Evolutionary conservation across 805 yeast genomes (phyloP), one percentile per base, ranked within the genome.

Genomic region (Komagataella ulmi): DNA sequence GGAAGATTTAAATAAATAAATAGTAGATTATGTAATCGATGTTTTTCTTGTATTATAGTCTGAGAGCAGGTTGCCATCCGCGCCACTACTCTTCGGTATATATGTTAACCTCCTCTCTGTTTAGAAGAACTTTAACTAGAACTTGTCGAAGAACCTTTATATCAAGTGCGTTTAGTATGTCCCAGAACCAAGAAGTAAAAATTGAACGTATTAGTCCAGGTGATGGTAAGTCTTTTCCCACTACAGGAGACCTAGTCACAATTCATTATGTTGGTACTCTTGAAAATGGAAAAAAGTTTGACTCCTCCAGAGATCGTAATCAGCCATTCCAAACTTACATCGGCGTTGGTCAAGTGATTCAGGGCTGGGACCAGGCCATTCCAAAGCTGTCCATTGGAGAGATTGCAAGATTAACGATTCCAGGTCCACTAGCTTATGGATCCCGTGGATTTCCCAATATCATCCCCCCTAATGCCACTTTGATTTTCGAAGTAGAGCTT

Each of bases 201-300:
- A 44, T 44, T 18, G 46, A 44, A 19, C 46, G 46, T 19, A 44
- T 44, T n/a, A 44, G 63, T 49, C 65, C 67, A 67, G 89, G 97
- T 69, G 96, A 91, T 68, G 95, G 93, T 57, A 77, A 74, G 65
- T 83, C 82, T 61, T 90, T 75, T 81, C 97, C 98, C 65, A 75
- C 84, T 69, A 66, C 73, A 45, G 97, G 97, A 61, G 97, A 90
- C 72, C 71, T 75, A 57, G 93, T 91, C 58, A 83, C 97, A 57
- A 91, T 91, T 65, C 97, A 91, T 74, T 91, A 91, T 80, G 85
- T 87, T 51, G 98, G 98, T 62, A 89, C 96, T 53, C 78, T 91
- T 65, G 95, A 88, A 70, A 86, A 87, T 70, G 98, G 98, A 63
- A 88, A 87, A 75, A 88, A 88, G 73, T 91, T 91, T 66, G 98